These are phyloP conservation scores for Persicaria tinctoria DNA, from an alignment of 148 eudicot genomes.

Conservation along the genomic window DNA sequence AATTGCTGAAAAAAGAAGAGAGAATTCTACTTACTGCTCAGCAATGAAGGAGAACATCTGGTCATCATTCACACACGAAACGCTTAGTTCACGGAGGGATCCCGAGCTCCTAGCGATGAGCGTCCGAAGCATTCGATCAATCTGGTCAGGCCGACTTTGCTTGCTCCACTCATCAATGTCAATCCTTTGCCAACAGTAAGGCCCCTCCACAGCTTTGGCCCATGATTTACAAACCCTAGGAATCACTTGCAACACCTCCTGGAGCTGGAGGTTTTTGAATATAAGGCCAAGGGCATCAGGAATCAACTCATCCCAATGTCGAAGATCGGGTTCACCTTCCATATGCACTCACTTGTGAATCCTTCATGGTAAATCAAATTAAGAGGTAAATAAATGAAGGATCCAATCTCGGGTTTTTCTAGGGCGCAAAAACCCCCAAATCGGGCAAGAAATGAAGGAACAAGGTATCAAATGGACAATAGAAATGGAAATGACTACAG, in stretches of 20 bases:
- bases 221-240: slow-evolving; percentile 73
- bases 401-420: background rate
- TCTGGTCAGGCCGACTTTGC: slow-evolving; percentile 25
- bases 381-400: background rate
- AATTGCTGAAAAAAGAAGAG: background rate
- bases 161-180: slow-evolving; percentile 63
- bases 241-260: slow-evolving; percentile 48
- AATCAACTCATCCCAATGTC: slow-evolving; percentile 59
- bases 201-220: slow-evolving; percentile 55
- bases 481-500: background rate
- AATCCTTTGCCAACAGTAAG: slow-evolving; percentile 75
- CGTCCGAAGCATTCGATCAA: slow-evolving; percentile 53
- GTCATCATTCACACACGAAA: slow-evolving; percentile 46
- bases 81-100: slow-evolving; percentile 44
- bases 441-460: slow-evolving; percentile 7
- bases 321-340: slow-evolving; percentile 36
- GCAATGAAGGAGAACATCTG: slow-evolving; percentile 51
- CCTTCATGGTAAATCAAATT: background rate
- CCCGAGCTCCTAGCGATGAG: slow-evolving; percentile 53
- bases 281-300: slow-evolving; percentile 68
- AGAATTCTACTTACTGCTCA: slow-evolving; percentile 36
- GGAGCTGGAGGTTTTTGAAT: slow-evolving; percentile 40
- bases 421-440: background rate
- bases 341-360: slow-evolving; percentile 18
- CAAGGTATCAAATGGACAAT: background rate